Evolutionary conservation across 78 protist genomes (phyloP), one percentile per base, ranked within the genome.

Genomic region (slime mould (Dictyostelium discoideum)): DNA sequence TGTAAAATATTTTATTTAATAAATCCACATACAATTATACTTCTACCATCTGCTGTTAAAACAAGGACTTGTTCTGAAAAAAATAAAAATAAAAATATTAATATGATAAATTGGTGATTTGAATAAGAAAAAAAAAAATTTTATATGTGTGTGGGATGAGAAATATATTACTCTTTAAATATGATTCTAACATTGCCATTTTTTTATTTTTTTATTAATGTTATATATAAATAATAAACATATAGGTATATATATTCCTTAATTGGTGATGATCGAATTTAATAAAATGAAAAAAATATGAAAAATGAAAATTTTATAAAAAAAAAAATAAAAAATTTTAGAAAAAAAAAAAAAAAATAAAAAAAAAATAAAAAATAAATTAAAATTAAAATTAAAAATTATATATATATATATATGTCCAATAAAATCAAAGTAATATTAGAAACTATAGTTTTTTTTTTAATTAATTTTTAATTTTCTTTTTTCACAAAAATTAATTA

Each of bases 41-140:
- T 90, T 82, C 94, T 90, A 80, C 94, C 94, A 90, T 90, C 94
- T 42, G 74, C 85, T 37, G 94, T 90, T 46, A 90, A 40, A 39
- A 90, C 94, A 1, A 90, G n/a, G 37, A 90, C 87, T 82, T 82
- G 32, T 72, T 90, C 94, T 90, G 6, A 54, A 26, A 81, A 26
- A 81, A 26, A 50, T 13, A 50, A 24, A 42, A 32, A 22, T 20
- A 32, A 29, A 39, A 54, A 54, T 16, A 16, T 16, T 14, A 54
- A 54, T 54, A 54, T 54, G 2, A 54, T 1, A 3, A 14, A 22
- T 54, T 54, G 6, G 18, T 54, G 2, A 54, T 54, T 54, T 54
- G n/a, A 16, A 54, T 48, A 11, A 11, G 7, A 48, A n/a, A n/a
- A n/a, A n/a, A n/a, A n/a, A n/a, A n/a, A n/a, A 9, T 48, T 54